Conservation (phyloP, 257 asterid genomes). For the Ajuga chamaepitys region DNA sequence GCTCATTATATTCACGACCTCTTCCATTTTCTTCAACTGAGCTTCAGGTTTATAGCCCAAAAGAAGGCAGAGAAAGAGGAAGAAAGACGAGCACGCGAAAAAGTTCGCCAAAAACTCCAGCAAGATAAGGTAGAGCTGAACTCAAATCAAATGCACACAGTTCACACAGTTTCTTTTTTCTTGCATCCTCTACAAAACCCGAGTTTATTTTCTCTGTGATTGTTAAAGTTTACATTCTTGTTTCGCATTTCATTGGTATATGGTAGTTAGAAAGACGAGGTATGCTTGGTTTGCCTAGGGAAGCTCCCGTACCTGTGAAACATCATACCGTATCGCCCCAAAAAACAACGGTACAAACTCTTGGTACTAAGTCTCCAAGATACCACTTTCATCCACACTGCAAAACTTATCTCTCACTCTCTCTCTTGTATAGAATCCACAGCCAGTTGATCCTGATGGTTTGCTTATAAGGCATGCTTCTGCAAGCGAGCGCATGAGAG, state of each 20-base stretch:
- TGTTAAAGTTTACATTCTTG: background rate
- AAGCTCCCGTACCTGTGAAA: constrained; percentile 20
- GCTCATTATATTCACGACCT: background rate
- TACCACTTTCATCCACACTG: background rate
- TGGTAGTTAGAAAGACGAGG: constrained; percentile 49
- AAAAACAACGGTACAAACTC: constrained; percentile 24
- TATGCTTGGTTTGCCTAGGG: constrained; percentile 26
- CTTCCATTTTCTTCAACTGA: constrained; percentile 1
- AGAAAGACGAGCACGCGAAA: constrained; percentile 55
- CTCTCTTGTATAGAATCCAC: constrained; percentile 23
- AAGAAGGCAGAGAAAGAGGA: constrained; percentile 56
- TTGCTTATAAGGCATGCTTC: constrained; percentile 23
- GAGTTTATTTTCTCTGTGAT: too few species aligned
- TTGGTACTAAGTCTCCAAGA: background rate
- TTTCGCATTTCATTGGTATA: constrained; percentile 4
- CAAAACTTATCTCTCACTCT: background rate
- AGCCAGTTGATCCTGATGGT: constrained; percentile 17
- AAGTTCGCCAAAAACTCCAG: constrained; percentile 53
- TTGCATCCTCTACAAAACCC: background rate
- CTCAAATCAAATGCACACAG: background rate
- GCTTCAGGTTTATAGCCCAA: constrained; percentile 39
- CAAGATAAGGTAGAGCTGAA: constrained; percentile 60
- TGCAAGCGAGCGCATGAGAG: constrained; percentile 39
- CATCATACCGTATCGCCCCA: constrained; percentile 14
- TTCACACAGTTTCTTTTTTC: background rate